phyloP scores from a whole-genome alignment of 495 filamentous ascomycete genomes.

The Lophiostoma macrostomum region DNA sequence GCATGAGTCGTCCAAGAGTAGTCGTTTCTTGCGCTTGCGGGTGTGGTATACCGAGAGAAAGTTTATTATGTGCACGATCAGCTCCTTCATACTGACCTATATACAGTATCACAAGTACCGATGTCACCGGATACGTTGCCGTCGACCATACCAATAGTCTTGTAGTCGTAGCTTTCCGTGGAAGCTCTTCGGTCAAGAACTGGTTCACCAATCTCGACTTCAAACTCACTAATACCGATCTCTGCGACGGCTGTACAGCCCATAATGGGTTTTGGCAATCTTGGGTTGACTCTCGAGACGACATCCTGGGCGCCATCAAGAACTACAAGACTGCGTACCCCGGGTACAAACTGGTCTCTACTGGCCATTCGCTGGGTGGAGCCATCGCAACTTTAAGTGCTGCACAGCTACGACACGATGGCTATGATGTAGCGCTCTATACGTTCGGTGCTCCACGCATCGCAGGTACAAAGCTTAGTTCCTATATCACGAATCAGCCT shows the following conservation, averaged over 20 bases:
- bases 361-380: slow-evolving; percentile 68
- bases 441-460: slow-evolving; percentile 68
- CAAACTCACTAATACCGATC: slow-evolving; percentile 37
- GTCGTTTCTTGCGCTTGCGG: too few relatives aligned
- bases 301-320: slow-evolving; percentile 46
- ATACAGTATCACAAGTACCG: slow-evolving; percentile 51
- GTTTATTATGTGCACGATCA: too few relatives aligned
- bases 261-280: slow-evolving; percentile 57
- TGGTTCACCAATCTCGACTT: slow-evolving; percentile 64
- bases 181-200: slow-evolving; percentile 59
- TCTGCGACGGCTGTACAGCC: slow-evolving; percentile 53
- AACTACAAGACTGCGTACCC: slow-evolving; percentile 43
- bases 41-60: too few relatives aligned
- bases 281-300: slow-evolving; percentile 48
- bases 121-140: slow-evolving; percentile 66
- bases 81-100: too few relatives aligned
- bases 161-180: slow-evolving; percentile 69
- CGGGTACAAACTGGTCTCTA: slow-evolving; percentile 53
- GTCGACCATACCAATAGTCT: slow-evolving; percentile 59
- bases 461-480: slow-evolving; percentile 55
- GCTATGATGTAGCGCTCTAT: slow-evolving; percentile 50
- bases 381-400: slow-evolving; percentile 65
- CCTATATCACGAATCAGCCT: slow-evolving; percentile 55
- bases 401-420: slow-evolving; percentile 54
- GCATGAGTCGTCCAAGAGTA: too few relatives aligned